Evolutionary conservation across 2,329 filamentous ascomycete species (phyloP), one percentile per base, ranked within the genome.

Genomic region (Periconia sp.): DNA sequence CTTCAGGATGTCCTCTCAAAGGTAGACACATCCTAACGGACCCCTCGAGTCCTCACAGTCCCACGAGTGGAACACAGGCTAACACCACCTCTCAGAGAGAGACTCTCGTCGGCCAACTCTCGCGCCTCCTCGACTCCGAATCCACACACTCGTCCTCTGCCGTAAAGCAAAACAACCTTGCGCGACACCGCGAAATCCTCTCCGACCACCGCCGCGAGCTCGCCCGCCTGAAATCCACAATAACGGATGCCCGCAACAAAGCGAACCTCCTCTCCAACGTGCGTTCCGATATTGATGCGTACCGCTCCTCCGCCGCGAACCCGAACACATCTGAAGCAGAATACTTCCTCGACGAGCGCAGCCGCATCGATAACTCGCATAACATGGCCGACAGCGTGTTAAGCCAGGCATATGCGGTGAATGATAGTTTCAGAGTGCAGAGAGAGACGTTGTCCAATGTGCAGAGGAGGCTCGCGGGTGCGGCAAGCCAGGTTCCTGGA

Each of bases 121-220:
- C 87, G 62, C 90, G 93, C 54, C 87, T 97, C 50, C 89, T 97
- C 63, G 93, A 97, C 78, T 96, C 92, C 52, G 93, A 97, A 81
- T 86, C 92, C 19, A 82, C 87, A 52, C 85, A 95, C 55, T 91
- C 90, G 47, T 88, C 92, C 43, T 97, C 93, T 37, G 92, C 92
- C 52, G 84, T 96, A n/a, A 97, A 97, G 77, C 92, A 96, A 69
- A 96, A 93, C 79, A 97, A 97, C 73, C 86, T 99, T 37, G 83
- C 90, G 54, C 88, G 96, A 30, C 91, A 97, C 65, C 90, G 91
- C 61, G 92, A 96, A 78, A 89, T 97, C 72, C 87, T 97, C 15
- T 80, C 85, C 37, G 90, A 96, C 71, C 93, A 99, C 78, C 86
- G 87, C 57, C 88, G 87, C 59, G 93, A 97, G 74, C 85, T 96